These are phyloP conservation scores for Pythium dissimile DNA, from an alignment of 352 stramenopile species.

Conservation along the genomic window DNA sequence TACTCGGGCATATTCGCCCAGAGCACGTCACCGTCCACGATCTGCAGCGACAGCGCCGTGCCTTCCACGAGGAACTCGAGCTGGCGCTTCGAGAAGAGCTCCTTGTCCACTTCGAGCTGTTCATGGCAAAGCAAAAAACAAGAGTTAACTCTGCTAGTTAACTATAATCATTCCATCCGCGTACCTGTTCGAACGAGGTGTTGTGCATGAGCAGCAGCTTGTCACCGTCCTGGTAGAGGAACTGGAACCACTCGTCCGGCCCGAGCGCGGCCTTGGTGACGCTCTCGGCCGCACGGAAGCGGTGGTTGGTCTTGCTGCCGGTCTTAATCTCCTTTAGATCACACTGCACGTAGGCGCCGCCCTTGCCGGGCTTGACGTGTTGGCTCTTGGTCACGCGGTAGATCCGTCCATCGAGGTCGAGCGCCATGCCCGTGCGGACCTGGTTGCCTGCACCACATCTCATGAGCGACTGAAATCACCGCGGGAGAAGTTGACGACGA, in stretches of 20 bases:
- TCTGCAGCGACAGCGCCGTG: constrained; percentile 80
- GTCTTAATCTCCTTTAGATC: constrained; percentile 88
- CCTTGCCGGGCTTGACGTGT: constrained; percentile 84
- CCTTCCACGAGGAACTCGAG: constrained; percentile 76
- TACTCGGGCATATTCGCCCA: constrained; percentile 86
- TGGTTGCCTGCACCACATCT: constrained; percentile 61
- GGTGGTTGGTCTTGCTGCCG: constrained; percentile 76
- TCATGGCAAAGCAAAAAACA: too few relatives aligned
- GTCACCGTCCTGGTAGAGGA: constrained; percentile 74
- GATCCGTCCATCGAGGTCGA: constrained; percentile 81
- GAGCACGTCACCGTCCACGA: constrained; percentile 77
- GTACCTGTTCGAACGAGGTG: constrained; percentile 75
- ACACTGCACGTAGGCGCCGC: constrained; percentile 77
- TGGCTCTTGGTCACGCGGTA: constrained; percentile 84
- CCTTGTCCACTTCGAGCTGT: constrained; percentile 71
- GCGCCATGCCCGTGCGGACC: constrained; percentile 73
- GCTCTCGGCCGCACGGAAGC: constrained; percentile 77
- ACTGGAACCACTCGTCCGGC: constrained; percentile 75
- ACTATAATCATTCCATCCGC: too few relatives aligned
- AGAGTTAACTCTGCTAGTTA: too few relatives aligned
- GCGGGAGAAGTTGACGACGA: background rate
- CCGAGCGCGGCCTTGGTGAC: constrained; percentile 76
- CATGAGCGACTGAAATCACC: background rate
- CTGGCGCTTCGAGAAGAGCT: constrained; percentile 70
- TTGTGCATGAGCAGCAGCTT: constrained; percentile 86